Percentiles rank a stretch among this genome's conserved stretches.
These are phyloP conservation scores for Penicillium italicum DNA, from an alignment of 2,329 filamentous ascomycete species.

Conservation along the genomic window DNA sequence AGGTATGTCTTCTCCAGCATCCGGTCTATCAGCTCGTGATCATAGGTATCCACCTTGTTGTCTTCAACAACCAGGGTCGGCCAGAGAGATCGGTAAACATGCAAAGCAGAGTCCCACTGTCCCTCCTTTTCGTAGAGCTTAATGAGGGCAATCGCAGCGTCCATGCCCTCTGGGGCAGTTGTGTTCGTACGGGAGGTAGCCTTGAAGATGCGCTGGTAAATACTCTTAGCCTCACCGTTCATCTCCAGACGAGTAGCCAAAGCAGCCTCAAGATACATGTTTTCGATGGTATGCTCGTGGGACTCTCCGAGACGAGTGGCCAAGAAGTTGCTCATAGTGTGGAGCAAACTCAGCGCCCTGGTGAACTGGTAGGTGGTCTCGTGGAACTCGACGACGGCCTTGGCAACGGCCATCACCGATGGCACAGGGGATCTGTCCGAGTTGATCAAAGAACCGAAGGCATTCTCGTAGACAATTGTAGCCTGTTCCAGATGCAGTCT, in stretches of 20 bases:
- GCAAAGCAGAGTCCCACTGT: constrained; percentile 47
- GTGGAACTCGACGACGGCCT: constrained; percentile 37
- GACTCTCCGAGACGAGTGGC: constrained; percentile 31
- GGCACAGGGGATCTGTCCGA: constrained; percentile 33
- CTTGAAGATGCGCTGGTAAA: constrained; percentile 47
- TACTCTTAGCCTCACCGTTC: constrained; percentile 33
- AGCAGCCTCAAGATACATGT: constrained; percentile 48
- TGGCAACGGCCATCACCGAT: constrained; percentile 32
- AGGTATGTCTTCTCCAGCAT: constrained; percentile 47
- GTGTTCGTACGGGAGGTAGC: constrained; percentile 31
- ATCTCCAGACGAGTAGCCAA: constrained; percentile 45
- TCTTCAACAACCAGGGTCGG: constrained; percentile 45
- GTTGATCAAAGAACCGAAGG: constrained; percentile 31
- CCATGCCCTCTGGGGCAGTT: constrained; percentile 42
- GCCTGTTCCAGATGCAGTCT: constrained; percentile 30
- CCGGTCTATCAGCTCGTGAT: constrained; percentile 35
- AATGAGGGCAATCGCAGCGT: constrained; percentile 47
- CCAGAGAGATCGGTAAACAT: constrained; percentile 49
- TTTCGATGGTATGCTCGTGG: constrained; percentile 47
- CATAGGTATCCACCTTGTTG: constrained; percentile 40
- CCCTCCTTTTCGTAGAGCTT: constrained; percentile 45
- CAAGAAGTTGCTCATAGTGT: constrained; percentile 34
- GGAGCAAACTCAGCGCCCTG: constrained; percentile 30
- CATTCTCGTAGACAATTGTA: constrained; percentile 33
- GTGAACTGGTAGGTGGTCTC: constrained; percentile 38